Percentiles rank a stretch among this genome's conserved stretches.
phyloP scores from a whole-genome alignment of 2,329 filamentous ascomycete species.

The Alternaria hordeiaustralica region DNA sequence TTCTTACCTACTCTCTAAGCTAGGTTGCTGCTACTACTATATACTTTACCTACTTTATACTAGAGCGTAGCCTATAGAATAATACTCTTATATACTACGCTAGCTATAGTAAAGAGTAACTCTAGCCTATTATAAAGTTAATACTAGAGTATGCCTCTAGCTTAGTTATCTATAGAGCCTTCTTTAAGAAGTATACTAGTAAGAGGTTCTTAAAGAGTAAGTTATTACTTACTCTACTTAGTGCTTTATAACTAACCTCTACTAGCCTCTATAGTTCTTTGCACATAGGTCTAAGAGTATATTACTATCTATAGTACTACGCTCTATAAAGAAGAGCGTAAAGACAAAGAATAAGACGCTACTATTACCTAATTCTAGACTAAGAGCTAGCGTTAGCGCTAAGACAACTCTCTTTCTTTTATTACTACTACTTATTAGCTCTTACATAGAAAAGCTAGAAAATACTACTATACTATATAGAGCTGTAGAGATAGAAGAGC shows the following conservation, averaged over 20 bases:
- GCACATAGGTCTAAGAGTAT: slow-evolving; percentile 88
- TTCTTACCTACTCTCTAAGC: slow-evolving; percentile 87
- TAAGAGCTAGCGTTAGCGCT: slow-evolving; percentile 23
- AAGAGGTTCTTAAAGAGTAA: slow-evolving; percentile 99
- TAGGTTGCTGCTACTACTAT: slow-evolving; percentile 91
- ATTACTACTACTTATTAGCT: slow-evolving; percentile 21
- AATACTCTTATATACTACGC: slow-evolving; percentile 87
- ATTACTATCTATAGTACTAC: slow-evolving; percentile 41
- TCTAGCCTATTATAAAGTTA: slow-evolving; percentile 86
- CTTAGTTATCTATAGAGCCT: slow-evolving; percentile 91
- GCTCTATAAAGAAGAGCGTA: slow-evolving; percentile 28
- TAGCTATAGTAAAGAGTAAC: slow-evolving; percentile 90
- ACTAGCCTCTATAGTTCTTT: slow-evolving; percentile 87
- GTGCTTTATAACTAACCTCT: slow-evolving; percentile 13
- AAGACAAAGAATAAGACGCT: background rate
- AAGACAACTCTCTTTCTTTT: slow-evolving; percentile 23
- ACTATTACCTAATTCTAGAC: slow-evolving; percentile 22
- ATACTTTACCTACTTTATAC: slow-evolving; percentile 89
- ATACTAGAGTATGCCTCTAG: slow-evolving; percentile 97
- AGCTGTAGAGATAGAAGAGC: background rate
- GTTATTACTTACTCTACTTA: slow-evolving; percentile 24
- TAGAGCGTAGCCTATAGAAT: slow-evolving; percentile 92
- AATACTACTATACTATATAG: slow-evolving; percentile 4
- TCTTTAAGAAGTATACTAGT: slow-evolving; percentile 99
- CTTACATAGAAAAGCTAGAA: slow-evolving; percentile 14